Conservation (phyloP, 345 rosid genomes). For the Tarenaya hassleriana region DNA sequence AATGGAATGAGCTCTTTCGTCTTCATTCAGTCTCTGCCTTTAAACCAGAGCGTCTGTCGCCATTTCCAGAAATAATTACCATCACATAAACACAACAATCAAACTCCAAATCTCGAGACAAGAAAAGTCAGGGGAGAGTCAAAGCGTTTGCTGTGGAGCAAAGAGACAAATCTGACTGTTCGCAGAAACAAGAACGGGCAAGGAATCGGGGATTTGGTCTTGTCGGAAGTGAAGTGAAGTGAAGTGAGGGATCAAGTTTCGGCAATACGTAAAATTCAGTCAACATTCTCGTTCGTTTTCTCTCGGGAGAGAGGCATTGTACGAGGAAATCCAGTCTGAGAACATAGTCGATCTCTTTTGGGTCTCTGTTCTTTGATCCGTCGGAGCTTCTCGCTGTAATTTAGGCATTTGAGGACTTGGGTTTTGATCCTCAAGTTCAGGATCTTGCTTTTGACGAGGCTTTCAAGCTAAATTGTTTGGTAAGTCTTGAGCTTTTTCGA, state of each 20-base stretch:
- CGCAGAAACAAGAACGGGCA: conserved; percentile 20
- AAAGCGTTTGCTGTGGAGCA: conserved; percentile 27
- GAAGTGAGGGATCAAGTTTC: no score
- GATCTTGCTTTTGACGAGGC: conserved; percentile 24
- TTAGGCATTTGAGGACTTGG: conserved; percentile 20
- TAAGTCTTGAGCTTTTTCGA: conserved; percentile 21
- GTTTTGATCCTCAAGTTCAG: conserved; percentile 20
- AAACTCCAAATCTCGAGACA: conserved; percentile 17
- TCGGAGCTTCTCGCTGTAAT: conserved; percentile 11
- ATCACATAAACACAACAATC: conserved; percentile 25
- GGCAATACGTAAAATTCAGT: neutral
- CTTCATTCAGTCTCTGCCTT: conserved; percentile 26
- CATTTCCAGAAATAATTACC: conserved; percentile 26
- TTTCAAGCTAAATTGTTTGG: conserved; percentile 17
- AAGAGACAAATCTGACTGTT: conserved; percentile 33
- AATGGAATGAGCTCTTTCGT: conserved; percentile 22
- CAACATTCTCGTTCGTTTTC: conserved; percentile 16
- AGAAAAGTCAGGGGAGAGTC: conserved; percentile 20
- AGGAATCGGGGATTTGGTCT: conserved; percentile 28
- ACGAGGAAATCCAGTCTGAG: neutral
- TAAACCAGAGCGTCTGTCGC: conserved; percentile 31
- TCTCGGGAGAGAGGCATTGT: conserved; percentile 6
- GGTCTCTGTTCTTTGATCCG: conserved; percentile 24
- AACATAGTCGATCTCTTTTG: conserved; percentile 24
- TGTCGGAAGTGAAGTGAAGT: conserved; percentile 26